Evolutionary conservation across 176 grass and related monocot species (phyloP).

Genomic region (Areca catechu): DNA sequence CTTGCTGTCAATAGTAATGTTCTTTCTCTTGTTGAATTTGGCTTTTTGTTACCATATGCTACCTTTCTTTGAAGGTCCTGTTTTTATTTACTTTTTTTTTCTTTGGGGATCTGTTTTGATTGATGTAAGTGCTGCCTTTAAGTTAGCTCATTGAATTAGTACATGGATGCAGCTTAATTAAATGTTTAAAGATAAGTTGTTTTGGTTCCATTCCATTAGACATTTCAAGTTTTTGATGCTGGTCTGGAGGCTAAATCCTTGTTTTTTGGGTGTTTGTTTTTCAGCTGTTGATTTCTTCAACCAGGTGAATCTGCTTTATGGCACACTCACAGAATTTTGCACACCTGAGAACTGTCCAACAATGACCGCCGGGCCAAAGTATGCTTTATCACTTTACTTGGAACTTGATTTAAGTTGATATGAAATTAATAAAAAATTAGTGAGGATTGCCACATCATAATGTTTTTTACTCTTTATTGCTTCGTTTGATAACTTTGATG

Average conservation of each 20-base stretch:
- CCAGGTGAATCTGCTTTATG: slow-evolving; percentile 95
- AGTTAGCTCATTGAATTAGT: too few species aligned
- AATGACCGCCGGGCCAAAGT: slow-evolving; percentile 98
- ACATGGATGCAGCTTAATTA: too few species aligned
- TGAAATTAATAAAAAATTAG: too few species aligned
- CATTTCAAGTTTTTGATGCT: background rate
- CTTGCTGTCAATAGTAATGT: slow-evolving; percentile 98
- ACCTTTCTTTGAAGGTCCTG: too few species aligned
- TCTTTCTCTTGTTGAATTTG: background rate
- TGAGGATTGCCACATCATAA: too few species aligned
- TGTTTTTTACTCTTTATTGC: too few species aligned
- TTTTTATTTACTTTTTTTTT: background rate
- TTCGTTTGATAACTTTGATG: too few species aligned
- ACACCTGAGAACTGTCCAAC: slow-evolving; percentile 88
- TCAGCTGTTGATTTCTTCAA: slow-evolving; percentile 99
- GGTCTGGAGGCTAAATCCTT: slow-evolving; percentile 17
- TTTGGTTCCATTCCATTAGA: too few species aligned
- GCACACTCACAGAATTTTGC: slow-evolving; percentile 89
- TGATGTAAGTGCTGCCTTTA: too few species aligned
- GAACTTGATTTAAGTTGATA: background rate
- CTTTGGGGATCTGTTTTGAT: too few species aligned
- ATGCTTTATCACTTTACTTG: slow-evolving; percentile 7
- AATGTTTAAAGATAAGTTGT: too few species aligned
- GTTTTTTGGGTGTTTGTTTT: slow-evolving; percentile 19
- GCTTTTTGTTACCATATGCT: too few species aligned